These are phyloP conservation scores for Penicillium sp. DNA, from an alignment of 2,329 filamentous ascomycete genomes.

Conservation along the genomic window DNA sequence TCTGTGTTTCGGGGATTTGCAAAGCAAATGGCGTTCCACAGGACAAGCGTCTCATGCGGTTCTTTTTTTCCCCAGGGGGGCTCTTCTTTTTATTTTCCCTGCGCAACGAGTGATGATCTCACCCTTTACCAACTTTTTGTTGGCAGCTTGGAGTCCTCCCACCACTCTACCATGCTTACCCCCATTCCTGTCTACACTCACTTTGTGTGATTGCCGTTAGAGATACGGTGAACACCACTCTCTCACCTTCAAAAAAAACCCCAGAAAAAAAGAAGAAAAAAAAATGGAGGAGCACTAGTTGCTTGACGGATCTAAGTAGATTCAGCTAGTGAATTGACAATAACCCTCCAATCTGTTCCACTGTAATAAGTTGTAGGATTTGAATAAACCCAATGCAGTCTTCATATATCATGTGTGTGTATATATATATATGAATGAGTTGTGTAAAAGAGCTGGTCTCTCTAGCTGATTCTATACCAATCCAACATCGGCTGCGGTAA, in stretches of 20 bases:
- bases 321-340: conserved; percentile 34
- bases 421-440: not conserved
- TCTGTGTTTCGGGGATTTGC: conserved; percentile 14
- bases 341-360: conserved; percentile 22
- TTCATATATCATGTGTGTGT: not conserved
- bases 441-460: not conserved
- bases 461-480: not conserved
- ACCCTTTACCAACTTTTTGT: conserved; percentile 1
- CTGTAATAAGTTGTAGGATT: not conserved
- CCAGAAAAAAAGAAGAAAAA: conserved; percentile 22
- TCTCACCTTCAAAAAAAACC: conserved; percentile 5
- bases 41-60: conserved; percentile 1
- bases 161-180: not conserved
- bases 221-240: not conserved
- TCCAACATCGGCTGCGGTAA: conserved; percentile 10
- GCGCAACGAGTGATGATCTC: conserved; percentile 9
- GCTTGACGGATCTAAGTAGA: conserved; percentile 9
- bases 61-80: conserved; percentile 2
- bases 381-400: not conserved
- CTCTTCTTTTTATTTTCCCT: not conserved
- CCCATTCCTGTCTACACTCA: not conserved
- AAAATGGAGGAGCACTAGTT: conserved; percentile 30
- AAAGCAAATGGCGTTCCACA: conserved; percentile 21
- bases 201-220: not conserved
- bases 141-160: not conserved